These are phyloP conservation scores for Populus deltoides DNA, from an alignment of 345 rosid species.

Conservation along the genomic window DNA sequence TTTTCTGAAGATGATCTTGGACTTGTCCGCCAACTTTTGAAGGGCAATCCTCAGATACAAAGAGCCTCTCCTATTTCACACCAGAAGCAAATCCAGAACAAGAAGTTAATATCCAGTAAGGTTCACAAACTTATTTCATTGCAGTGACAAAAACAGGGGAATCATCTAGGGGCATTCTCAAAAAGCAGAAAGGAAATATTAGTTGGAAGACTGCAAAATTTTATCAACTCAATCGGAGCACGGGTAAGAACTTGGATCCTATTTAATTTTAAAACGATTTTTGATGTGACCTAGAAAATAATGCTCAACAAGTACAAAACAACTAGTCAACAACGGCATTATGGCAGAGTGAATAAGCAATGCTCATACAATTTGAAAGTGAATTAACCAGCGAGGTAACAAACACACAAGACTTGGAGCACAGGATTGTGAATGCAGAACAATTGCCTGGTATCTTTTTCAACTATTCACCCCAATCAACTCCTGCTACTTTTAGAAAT, in stretches of 20 bases:
- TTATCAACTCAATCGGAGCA: neutral
- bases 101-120: neutral
- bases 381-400: neutral
- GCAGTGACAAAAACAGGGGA: neutral
- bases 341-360: neutral
- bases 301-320: no score
- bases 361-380: neutral
- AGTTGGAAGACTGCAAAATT: neutral
- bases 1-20: slow-evolving; percentile 20
- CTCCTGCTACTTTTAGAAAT: neutral
- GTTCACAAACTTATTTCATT: neutral
- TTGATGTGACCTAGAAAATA: neutral
- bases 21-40: slow-evolving; percentile 36
- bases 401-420: neutral
- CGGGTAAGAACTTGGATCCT: neutral
- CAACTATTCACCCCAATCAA: neutral
- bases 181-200: neutral
- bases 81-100: slow-evolving; percentile 1
- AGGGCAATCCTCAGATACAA: slow-evolving; percentile 48
- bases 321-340: neutral
- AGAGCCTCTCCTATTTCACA: slow-evolving; percentile 44
- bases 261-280: neutral
- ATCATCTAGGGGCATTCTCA: neutral
- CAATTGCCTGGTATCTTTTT: neutral
- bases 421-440: neutral